Evolutionary conservation across 2,329 filamentous ascomycete species (phyloP).

Genomic region (Bisporella sp.): DNA sequence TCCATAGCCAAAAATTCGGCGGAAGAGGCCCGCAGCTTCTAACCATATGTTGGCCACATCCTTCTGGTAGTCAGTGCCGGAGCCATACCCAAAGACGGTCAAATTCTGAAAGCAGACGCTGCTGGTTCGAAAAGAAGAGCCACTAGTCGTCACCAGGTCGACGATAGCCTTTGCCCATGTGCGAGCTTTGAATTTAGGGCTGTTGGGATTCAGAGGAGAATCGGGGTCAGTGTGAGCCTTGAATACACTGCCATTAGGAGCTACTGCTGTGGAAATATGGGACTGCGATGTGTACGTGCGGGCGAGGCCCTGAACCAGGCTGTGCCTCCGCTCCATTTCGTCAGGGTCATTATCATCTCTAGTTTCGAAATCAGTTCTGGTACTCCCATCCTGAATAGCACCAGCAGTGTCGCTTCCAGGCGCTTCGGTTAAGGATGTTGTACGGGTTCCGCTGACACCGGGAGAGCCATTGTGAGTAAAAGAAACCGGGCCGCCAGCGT

Average conservation of each 20-base stretch:
- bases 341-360: not conserved
- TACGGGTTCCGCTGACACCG: not conserved
- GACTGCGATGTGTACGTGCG: not conserved
- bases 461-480: not conserved
- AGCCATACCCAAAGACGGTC: slow-evolving; percentile 61
- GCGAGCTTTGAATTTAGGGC: not conserved
- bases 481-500: not conserved
- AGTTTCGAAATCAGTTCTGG: not conserved
- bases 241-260: not conserved
- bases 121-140: not conserved
- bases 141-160: not conserved
- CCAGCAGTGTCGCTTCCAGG: not conserved
- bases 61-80: slow-evolving; percentile 62
- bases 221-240: not conserved
- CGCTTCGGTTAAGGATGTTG: not conserved
- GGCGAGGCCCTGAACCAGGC: not conserved
- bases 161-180: not conserved
- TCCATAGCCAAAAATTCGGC: slow-evolving; percentile 44
- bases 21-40: slow-evolving; percentile 33
- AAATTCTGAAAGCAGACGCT: slow-evolving; percentile 61
- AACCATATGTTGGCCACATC: slow-evolving; percentile 54
- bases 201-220: not conserved
- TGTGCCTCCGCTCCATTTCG: not conserved
- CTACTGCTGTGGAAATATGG: not conserved
- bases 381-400: not conserved